Conservation (phyloP, 2,329 filamentous ascomycete species). For the Fusarium phyllophilum region DNA sequence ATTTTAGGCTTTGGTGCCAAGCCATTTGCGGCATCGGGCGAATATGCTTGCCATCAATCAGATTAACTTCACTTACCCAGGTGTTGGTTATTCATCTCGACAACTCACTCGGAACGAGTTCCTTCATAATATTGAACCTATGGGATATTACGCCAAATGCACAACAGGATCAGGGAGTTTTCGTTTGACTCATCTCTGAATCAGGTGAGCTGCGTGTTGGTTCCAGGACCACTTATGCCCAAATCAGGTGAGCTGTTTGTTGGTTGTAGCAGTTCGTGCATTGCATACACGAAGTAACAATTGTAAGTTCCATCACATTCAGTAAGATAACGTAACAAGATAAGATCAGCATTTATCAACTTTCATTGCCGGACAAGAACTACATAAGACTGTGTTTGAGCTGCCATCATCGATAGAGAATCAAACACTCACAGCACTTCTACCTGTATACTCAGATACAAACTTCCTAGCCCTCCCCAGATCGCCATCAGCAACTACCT, state of each 20-base stretch:
- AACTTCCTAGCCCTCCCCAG: background rate
- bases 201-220: background rate
- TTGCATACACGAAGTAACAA: background rate
- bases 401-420: background rate
- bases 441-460: background rate
- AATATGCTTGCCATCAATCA: background rate
- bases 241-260: background rate
- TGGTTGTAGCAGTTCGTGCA: background rate
- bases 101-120: background rate
- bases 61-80: background rate
- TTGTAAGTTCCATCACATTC: background rate
- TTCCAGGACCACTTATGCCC: background rate
- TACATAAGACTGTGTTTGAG: background rate
- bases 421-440: background rate
- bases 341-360: background rate
- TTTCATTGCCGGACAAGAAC: background rate
- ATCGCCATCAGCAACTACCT: background rate
- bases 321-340: background rate
- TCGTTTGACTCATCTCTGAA: background rate
- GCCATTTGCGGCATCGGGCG: accelerated
- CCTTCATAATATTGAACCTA: background rate
- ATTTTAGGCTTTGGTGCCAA: accelerated
- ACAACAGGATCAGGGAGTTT: background rate
- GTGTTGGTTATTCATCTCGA: background rate
- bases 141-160: background rate